Evolutionary conservation across 169 alveolate species (phyloP), one percentile per base, ranked within the genome.

Genomic region (Plasmodium relictum): DNA sequence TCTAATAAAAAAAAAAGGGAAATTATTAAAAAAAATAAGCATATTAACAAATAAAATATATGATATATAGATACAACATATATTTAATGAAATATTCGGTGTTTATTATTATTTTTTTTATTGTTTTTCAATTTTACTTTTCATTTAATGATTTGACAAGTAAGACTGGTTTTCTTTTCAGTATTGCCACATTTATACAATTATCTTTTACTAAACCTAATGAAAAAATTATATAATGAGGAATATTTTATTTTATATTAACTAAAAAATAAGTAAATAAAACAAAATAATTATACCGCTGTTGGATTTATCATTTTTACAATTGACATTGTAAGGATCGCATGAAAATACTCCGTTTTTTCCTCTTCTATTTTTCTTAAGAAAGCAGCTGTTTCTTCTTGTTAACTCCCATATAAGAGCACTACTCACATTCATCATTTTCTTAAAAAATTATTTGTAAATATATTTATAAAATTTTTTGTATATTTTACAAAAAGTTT

Each of bases 401-500:
- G 90, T 80, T 37, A 80, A 18, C 44, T 80, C 90, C 90, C 90
- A 80, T 58, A 80, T 20, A 72, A 80, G 80, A 31, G 90, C 83
- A 16, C 18, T 42, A 72, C 90, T 80, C 3, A 80, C 39, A 44
- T 80, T 80, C 48, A 65, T 16, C 90, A 66, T 80, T 80, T 80
- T 72, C 16, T 26, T 76, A n/a, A 24, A 59, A 56, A 61, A 65
- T n/a, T n/a, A n/a, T 2, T 31, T 31, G 39, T 31, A 2, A 31
- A 31, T 31, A 31, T 31, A 31, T 31, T n/a, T n/a, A n/a, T n/a
- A n/a, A 31, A 31, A 31, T 31, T n/a, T n/a, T n/a, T 31, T 31
- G 39, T 31, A 3, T 31, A 3, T 31, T 31, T 31, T 31, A 31
- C 39, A 31, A 31, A 31, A 31, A 31, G 3, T 31, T 31, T 31